A percentile compares a stretch with the other conserved stretches of the same genome.
Evolutionary conservation across 257 asterid species (phyloP).

Genomic region (Capsicum baccatum): DNA sequence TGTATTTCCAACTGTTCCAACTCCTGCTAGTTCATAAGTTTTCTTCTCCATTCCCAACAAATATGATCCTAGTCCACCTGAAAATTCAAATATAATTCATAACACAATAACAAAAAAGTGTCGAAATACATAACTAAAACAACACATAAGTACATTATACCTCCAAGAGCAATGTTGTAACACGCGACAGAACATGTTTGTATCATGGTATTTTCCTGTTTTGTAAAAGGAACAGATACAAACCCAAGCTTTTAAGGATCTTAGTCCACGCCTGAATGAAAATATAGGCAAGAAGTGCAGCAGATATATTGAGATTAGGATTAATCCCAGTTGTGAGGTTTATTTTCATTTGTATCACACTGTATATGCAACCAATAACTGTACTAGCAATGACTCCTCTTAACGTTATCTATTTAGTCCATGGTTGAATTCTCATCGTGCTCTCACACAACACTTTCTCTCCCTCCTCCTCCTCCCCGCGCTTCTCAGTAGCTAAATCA

Average conservation of each 20-base stretch:
- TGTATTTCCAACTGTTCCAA: conserved; percentile 56
- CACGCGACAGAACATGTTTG: conserved; percentile 93
- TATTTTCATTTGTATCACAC: conserved; percentile 76
- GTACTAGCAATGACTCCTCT: conserved; percentile 66
- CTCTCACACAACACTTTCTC: conserved; percentile 35
- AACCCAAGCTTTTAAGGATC: conserved; percentile 52
- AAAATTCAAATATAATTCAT: background rate
- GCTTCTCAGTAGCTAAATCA: conserved; percentile 6
- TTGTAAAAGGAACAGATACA: conserved; percentile 67
- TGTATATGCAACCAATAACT: conserved; percentile 65
- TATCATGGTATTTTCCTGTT: conserved; percentile 93
- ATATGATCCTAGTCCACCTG: conserved; percentile 93
- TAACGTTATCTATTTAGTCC: conserved; percentile 69
- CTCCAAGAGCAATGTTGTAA: conserved; percentile 81
- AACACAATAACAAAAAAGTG: background rate
- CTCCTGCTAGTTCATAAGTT: conserved; percentile 78
- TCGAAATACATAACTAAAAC: background rate
- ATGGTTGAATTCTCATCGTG: conserved; percentile 51
- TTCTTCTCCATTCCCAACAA: conserved; percentile 73
- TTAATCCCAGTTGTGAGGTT: conserved; percentile 81
- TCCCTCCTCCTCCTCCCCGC: conserved; percentile 10
- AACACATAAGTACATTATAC: conserved; percentile 34
- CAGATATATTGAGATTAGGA: conserved; percentile 84
- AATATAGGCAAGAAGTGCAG: conserved; percentile 75
- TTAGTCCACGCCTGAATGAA: conserved; percentile 66